A percentile compares a stretch with the other conserved stretches of the same genome.
Conservation (phyloP, 345 rosid genomes). For the Pistacia integerrima region DNA sequence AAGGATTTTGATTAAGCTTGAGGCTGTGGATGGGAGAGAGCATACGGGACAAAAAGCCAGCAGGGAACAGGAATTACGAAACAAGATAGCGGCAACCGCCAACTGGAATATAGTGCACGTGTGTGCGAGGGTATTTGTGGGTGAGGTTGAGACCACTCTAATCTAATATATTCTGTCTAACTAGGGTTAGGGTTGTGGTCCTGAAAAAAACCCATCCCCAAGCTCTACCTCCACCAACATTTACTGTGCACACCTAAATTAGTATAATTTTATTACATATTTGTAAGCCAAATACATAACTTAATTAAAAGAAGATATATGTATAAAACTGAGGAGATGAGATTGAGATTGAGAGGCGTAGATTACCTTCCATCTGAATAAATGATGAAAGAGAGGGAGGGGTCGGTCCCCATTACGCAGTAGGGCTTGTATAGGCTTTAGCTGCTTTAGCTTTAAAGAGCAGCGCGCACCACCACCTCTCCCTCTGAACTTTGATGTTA, state of each 20-base stretch:
- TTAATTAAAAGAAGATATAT: no score
- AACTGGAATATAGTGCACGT: slow-evolving; percentile 22
- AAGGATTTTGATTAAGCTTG: no score
- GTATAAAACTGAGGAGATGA: background rate
- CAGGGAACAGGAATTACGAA: slow-evolving; percentile 18
- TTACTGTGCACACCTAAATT: background rate
- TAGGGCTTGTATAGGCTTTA: slow-evolving; percentile 36
- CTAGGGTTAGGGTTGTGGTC: slow-evolving; percentile 28
- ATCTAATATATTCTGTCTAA: background rate
- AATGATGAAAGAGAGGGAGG: slow-evolving; percentile 33
- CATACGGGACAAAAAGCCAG: slow-evolving; percentile 24
- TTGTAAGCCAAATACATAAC: no score
- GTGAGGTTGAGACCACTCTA: background rate
- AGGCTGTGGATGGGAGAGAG: background rate
- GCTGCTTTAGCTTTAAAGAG: slow-evolving; percentile 27
- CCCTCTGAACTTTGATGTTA: slow-evolving; percentile 32
- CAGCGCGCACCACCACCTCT: background rate
- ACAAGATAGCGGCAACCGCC: slow-evolving; percentile 25
- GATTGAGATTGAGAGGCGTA: slow-evolving; percentile 2
- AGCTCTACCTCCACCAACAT: background rate
- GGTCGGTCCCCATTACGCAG: slow-evolving; percentile 31
- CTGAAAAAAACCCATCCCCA: slow-evolving; percentile 13
- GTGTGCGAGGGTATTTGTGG: slow-evolving; percentile 15
- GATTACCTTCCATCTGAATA: slow-evolving; percentile 39
- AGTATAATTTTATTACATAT: no score